Evolutionary conservation across 2,329 filamentous ascomycete genomes (phyloP).

Genomic region (Trichoderma breve): DNA sequence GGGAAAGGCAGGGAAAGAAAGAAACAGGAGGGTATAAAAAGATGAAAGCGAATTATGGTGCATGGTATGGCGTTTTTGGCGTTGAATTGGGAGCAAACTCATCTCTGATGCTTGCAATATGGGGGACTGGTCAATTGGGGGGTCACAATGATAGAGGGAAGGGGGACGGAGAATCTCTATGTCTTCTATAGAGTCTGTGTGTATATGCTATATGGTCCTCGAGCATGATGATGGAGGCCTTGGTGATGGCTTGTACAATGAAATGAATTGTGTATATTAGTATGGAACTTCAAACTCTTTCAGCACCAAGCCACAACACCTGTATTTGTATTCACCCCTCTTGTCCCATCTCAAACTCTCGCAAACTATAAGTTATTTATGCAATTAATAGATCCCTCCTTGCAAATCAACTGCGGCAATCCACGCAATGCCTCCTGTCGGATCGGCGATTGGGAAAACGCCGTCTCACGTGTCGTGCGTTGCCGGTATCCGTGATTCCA

Average conservation of each 20-base stretch:
- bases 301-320: neutral
- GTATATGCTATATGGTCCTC: neutral
- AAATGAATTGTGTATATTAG: neutral
- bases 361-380: neutral
- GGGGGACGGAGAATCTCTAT: neutral
- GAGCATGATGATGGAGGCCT: neutral
- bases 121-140: neutral
- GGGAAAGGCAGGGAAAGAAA: neutral
- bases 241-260: neutral
- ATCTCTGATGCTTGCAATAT: neutral
- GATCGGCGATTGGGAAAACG: neutral
- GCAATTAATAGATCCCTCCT: neutral
- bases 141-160: neutral
- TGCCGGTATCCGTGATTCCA: conserved; percentile 4
- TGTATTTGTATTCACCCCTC: neutral
- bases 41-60: neutral
- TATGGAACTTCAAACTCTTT: neutral
- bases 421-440: neutral
- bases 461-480: neutral
- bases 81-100: neutral
- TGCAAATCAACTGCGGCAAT: neutral
- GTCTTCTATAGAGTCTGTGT: neutral
- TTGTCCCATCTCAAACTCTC: neutral
- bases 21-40: neutral
- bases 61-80: conserved; percentile 15